Percentiles rank a stretch among this genome's conserved stretches.
These are phyloP conservation scores for Lasiosphaeris hirsuta DNA, from an alignment of 495 filamentous ascomycete species.

Conservation along the genomic window DNA sequence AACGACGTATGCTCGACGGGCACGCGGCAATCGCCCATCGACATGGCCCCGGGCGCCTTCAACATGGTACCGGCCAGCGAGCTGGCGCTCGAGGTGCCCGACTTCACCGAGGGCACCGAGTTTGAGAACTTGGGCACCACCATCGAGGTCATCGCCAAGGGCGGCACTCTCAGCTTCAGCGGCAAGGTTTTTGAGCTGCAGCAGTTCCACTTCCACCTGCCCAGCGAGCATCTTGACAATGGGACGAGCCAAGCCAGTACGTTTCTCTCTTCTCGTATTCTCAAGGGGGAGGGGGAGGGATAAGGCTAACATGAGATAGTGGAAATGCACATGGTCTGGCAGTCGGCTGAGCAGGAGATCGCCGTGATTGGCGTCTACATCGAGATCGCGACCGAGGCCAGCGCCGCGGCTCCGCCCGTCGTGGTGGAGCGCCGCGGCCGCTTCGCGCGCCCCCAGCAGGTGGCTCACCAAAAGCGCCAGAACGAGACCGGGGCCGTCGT, in stretches of 20 bases:
- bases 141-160: constrained; percentile 50
- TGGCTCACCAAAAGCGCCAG: constrained; percentile 1
- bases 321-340: constrained; percentile 67
- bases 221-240: constrained; percentile 61
- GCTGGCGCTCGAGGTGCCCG: constrained; percentile 29
- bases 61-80: constrained; percentile 40
- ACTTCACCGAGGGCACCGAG: constrained; percentile 38
- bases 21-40: constrained; percentile 61
- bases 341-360: constrained; percentile 39
- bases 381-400: constrained; percentile 46
- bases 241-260: constrained; percentile 41
- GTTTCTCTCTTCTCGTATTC: constrained; percentile 1
- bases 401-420: constrained; percentile 15
- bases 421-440: constrained; percentile 6
- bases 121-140: constrained; percentile 61
- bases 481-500: background rate
- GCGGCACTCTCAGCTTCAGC: constrained; percentile 40
- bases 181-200: constrained; percentile 49
- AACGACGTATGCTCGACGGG: constrained; percentile 53
- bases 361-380: constrained; percentile 61
- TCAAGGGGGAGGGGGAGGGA: too few species aligned
- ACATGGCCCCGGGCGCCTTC: constrained; percentile 42
- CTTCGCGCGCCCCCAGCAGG: constrained; percentile 7
- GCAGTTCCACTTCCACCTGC: constrained; percentile 71
- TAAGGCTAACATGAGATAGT: constrained; percentile 38